These are phyloP conservation scores for Rhododendron kiyosumense DNA, from an alignment of 148 eudicot species.

Conservation along the genomic window DNA sequence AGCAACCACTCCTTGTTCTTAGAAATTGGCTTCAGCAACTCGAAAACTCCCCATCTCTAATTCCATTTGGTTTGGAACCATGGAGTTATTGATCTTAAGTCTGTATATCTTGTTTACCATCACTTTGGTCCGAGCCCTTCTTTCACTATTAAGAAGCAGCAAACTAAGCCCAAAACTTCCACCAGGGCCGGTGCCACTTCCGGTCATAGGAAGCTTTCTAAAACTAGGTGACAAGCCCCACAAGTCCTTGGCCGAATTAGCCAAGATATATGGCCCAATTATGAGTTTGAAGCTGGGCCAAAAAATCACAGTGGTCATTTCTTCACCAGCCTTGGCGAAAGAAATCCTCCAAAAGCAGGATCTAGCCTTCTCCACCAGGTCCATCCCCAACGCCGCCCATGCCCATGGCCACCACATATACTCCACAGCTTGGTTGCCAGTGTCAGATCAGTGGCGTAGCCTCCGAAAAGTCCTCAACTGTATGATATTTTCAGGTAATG, in stretches of 20 bases:
- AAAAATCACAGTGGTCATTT: slow-evolving; percentile 1
- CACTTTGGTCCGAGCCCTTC: background rate
- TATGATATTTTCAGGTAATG: background rate
- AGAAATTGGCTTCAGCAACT: background rate
- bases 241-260: slow-evolving; percentile 14
- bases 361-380: background rate
- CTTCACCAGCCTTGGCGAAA: slow-evolving; percentile 13
- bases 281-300: slow-evolving; percentile 13
- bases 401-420: background rate
- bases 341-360: background rate
- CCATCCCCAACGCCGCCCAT: background rate
- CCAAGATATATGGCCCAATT: slow-evolving; percentile 15
- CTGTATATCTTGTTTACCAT: background rate
- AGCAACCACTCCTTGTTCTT: background rate
- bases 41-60: no score
- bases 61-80: background rate
- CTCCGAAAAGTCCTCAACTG: background rate
- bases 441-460: background rate
- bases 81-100: background rate
- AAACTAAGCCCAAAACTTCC: background rate
- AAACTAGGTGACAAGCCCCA: slow-evolving; percentile 19
- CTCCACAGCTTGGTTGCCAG: background rate
- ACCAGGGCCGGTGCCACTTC: slow-evolving; percentile 14
- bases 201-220: slow-evolving; percentile 13
- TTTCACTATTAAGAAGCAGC: background rate